A percentile compares a stretch with the other conserved stretches of the same genome.
phyloP scores from a whole-genome alignment of 257 asterid genomes.

The Striga asiatica region DNA sequence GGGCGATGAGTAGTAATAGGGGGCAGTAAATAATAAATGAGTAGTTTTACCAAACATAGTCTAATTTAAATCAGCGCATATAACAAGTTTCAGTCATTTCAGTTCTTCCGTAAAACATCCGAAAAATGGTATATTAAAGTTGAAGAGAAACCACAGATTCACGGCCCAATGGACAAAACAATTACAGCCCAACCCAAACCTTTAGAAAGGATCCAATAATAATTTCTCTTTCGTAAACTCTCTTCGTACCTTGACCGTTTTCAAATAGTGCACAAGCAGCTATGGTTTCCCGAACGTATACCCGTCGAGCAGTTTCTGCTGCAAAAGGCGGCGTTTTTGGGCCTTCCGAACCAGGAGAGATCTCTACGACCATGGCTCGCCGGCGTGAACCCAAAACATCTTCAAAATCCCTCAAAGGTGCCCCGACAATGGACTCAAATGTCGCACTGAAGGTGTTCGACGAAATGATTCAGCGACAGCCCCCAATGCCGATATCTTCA shows the following conservation, averaged over 20 bases:
- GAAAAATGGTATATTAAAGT: too few species aligned
- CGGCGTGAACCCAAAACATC: constrained; percentile 5
- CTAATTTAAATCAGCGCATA: too few species aligned
- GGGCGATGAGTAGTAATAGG: too few species aligned
- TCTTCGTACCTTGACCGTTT: not conserved
- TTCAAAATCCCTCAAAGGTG: constrained; percentile 10
- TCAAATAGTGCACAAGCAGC: constrained; percentile 6
- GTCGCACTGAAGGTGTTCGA: constrained; percentile 32
- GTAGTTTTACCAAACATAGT: too few species aligned
- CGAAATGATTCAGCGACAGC: constrained; percentile 38
- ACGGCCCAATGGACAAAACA: too few species aligned
- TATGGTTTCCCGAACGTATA: constrained; percentile 29
- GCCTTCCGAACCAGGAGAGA: constrained; percentile 20
- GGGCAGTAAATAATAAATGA: too few species aligned
- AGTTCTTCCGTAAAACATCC: too few species aligned
- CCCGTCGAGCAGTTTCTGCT: constrained; percentile 22
- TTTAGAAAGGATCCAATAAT: too few species aligned
- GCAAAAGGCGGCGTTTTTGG: constrained; percentile 15
- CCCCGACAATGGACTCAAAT: constrained; percentile 11
- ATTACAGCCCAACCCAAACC: too few species aligned
- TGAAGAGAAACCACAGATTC: too few species aligned
- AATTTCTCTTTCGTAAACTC: not conserved
- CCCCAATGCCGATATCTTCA: constrained; percentile 35
- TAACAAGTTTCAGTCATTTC: too few species aligned
- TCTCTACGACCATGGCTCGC: constrained; percentile 17